Conservation (phyloP, 352 stramenopile species). For the Blastocystis sp. region DNA sequence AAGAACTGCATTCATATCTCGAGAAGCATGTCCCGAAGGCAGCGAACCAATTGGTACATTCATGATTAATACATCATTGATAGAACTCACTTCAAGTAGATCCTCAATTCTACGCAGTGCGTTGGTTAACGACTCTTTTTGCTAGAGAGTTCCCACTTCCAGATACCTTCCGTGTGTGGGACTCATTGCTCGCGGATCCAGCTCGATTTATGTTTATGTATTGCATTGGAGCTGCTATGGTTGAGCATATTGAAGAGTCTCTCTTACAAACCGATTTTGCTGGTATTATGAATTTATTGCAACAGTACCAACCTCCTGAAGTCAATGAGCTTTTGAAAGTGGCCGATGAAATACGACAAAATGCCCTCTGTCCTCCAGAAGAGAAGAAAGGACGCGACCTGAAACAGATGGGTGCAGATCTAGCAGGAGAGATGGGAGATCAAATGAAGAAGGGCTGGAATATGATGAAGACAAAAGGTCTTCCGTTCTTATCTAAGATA, state of each 20-base stretch:
- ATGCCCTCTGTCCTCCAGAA: background rate
- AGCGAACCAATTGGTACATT: background rate
- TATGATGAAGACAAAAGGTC: constrained; percentile 44
- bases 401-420: constrained; percentile 31
- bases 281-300: constrained; percentile 72
- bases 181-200: constrained; percentile 77
- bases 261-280: constrained; percentile 74
- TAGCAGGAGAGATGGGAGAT: constrained; percentile 30
- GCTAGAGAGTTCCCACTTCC: constrained; percentile 77
- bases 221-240: constrained; percentile 79
- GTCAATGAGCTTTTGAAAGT: constrained; percentile 64
- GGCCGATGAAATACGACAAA: constrained; percentile 68
- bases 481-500: constrained; percentile 23
- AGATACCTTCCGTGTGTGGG: constrained; percentile 81
- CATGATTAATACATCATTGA: background rate
- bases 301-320: constrained; percentile 72
- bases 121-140: constrained; percentile 81
- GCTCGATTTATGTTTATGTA: constrained; percentile 79
- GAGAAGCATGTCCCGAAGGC: background rate
- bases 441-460: constrained; percentile 51
- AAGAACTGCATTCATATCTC: constrained; percentile 73
- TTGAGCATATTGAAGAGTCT: constrained; percentile 75
- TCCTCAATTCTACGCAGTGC: constrained; percentile 76
- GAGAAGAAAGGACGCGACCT: constrained; percentile 7
- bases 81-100: constrained; percentile 73